Conservation (phyloP, 495 filamentous ascomycete species). For the Penicillium malachiteum region DNA sequence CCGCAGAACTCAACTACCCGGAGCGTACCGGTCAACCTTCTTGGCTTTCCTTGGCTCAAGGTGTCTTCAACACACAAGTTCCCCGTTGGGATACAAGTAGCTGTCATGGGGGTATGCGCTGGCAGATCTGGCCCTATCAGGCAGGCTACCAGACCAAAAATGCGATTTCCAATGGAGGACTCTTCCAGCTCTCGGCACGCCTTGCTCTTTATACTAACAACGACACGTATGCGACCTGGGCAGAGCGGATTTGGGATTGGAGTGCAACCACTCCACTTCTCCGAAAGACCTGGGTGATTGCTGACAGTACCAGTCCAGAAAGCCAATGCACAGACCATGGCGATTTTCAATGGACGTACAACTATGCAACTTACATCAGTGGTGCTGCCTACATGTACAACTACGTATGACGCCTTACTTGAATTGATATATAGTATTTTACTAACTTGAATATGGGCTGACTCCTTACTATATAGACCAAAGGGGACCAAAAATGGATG, state of each 20-base stretch:
- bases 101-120: constrained; percentile 77
- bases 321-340: constrained; percentile 59
- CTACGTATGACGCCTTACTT: constrained; percentile 38
- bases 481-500: constrained; percentile 53
- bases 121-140: constrained; percentile 85
- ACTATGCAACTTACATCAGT: constrained; percentile 69
- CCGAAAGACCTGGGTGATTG: constrained; percentile 53
- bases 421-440: constrained; percentile 7
- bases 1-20: constrained; percentile 71
- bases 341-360: constrained; percentile 73
- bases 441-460: not conserved
- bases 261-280: constrained; percentile 56
- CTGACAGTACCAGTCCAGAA: constrained; percentile 62
- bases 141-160: constrained; percentile 81
- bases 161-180: constrained; percentile 71
- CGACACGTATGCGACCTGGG: constrained; percentile 73
- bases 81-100: constrained; percentile 64
- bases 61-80: constrained; percentile 64
- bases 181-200: constrained; percentile 80
- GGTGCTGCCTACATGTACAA: constrained; percentile 81
- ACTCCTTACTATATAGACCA: constrained; percentile 33
- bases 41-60: constrained; percentile 61
- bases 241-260: constrained; percentile 71
- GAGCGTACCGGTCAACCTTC: constrained; percentile 54
- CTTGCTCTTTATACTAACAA: constrained; percentile 75